A percentile compares a stretch with the other conserved stretches of the same genome.
phyloP scores from a whole-genome alignment of 75 land plant genomes.

The Pinus albicaulis region DNA sequence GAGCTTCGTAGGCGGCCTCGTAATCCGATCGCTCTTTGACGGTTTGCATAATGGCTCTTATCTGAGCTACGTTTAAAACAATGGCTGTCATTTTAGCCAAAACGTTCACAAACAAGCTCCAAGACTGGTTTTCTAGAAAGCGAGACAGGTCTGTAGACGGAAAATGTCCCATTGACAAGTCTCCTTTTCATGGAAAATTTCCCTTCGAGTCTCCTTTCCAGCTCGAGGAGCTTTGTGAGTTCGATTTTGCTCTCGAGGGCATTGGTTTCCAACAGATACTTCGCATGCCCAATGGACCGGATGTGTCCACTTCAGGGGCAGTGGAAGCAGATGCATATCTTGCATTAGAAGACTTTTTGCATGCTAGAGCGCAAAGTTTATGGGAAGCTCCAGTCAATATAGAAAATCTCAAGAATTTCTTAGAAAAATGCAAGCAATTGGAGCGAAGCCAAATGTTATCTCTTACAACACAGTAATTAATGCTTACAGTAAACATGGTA shows the following conservation, averaged over 20 bases:
- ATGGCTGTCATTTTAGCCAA: too few species aligned
- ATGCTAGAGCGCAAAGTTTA: constrained; percentile 49
- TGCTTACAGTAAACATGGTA: constrained; percentile 80
- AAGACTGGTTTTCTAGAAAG: constrained; percentile 45
- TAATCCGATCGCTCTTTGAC: too few species aligned
- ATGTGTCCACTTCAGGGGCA: constrained; percentile 28
- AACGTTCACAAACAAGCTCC: too few species aligned
- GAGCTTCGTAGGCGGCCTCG: too few species aligned
- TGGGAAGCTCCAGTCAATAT: constrained; percentile 72
- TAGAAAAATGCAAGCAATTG: constrained; percentile 56
- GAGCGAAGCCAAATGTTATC: constrained; percentile 67
- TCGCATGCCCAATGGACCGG: constrained; percentile 62
- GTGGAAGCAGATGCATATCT: constrained; percentile 57
- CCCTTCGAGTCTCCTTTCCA: constrained; percentile 56
- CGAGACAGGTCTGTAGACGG: constrained; percentile 24
- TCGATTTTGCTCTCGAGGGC: constrained; percentile 85
- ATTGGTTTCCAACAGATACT: constrained; percentile 71
- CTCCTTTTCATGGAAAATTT: constrained; percentile 43
- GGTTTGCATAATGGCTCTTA: too few species aligned
- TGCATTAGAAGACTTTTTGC: constrained; percentile 80
- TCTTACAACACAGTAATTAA: constrained; percentile 84
- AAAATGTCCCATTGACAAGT: neutral
- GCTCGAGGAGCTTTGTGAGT: constrained; percentile 60
- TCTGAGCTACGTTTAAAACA: too few species aligned
- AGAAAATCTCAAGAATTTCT: constrained; percentile 62